These are phyloP conservation scores for Sporothrix schenckii DNA, from an alignment of 2,329 filamentous ascomycete genomes.

Conservation along the genomic window DNA sequence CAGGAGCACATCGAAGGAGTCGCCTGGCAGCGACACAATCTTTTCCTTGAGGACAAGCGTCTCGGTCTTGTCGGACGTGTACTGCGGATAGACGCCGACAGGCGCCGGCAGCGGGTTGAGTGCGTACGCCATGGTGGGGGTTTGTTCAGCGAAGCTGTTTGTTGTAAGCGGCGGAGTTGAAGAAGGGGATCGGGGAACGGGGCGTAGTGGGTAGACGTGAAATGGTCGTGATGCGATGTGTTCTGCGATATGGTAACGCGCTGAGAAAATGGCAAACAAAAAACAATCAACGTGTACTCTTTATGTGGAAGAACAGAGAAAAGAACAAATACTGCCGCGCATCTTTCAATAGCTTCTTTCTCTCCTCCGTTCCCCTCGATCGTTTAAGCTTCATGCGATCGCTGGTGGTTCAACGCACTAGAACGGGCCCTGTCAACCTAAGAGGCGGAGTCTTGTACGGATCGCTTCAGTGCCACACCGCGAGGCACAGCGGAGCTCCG, in stretches of 20 bases:
- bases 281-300: neutral
- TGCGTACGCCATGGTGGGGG: slow-evolving; percentile 14
- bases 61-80: slow-evolving; percentile 40
- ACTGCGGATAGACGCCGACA: slow-evolving; percentile 34
- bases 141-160: too few relatives aligned
- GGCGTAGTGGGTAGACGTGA: neutral
- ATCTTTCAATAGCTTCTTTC: too few relatives aligned
- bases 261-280: neutral
- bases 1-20: slow-evolving; percentile 65
- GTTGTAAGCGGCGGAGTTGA: neutral
- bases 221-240: neutral
- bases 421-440: too few relatives aligned
- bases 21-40: slow-evolving; percentile 62
- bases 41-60: slow-evolving; percentile 64
- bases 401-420: too few relatives aligned
- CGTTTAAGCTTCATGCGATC: neutral
- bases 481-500: too few relatives aligned
- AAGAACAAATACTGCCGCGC: neutral
- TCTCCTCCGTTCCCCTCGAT: neutral
- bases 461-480: too few relatives aligned
- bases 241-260: neutral
- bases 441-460: too few relatives aligned
- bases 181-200: too few relatives aligned
- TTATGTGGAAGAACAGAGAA: neutral
- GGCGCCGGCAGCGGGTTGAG: slow-evolving; percentile 31